Conservation (phyloP, 176 grass and related monocot genomes). For the Zoysia japonica region DNA sequence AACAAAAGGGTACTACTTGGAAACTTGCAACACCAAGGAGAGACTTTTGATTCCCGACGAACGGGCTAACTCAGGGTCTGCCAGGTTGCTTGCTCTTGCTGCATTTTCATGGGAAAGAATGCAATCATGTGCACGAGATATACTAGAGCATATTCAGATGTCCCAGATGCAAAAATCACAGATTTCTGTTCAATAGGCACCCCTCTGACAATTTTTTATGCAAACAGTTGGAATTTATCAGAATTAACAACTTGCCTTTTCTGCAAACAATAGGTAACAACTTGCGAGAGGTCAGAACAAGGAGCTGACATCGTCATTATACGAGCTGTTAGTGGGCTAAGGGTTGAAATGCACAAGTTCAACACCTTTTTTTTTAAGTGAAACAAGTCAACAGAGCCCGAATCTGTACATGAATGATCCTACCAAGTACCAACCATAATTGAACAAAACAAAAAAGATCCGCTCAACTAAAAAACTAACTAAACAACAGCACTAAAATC, state of each 20-base stretch:
- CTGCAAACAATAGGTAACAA: not conserved
- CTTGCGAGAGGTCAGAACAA: slow-evolving; percentile 20
- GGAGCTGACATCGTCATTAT: slow-evolving; percentile 35
- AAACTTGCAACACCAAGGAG: slow-evolving; percentile 8
- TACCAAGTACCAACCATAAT: slow-evolving; percentile 35
- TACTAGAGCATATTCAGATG: not conserved
- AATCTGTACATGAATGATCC: slow-evolving; percentile 50
- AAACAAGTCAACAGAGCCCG: not conserved
- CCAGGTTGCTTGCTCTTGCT: not conserved
- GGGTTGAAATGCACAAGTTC: slow-evolving; percentile 14
- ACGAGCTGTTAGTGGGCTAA: slow-evolving; percentile 39
- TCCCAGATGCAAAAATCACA: not conserved
- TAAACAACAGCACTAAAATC: slow-evolving; percentile 28
- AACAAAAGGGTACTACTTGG: not conserved
- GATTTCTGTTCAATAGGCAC: not conserved
- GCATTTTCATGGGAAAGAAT: not conserved
- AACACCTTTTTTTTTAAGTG: too few species aligned
- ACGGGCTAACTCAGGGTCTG: not conserved
- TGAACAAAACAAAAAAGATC: slow-evolving; percentile 30
- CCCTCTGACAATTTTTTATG: not conserved
- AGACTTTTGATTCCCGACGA: slow-evolving; percentile 11
- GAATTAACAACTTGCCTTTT: not conserved
- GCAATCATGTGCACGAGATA: not conserved
- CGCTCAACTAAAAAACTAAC: not conserved
- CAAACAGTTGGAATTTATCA: not conserved